A percentile compares a stretch with the other conserved stretches of the same genome.
Conservation (phyloP, 2,329 filamentous ascomycete species). For the Cytospora schulzeri region DNA sequence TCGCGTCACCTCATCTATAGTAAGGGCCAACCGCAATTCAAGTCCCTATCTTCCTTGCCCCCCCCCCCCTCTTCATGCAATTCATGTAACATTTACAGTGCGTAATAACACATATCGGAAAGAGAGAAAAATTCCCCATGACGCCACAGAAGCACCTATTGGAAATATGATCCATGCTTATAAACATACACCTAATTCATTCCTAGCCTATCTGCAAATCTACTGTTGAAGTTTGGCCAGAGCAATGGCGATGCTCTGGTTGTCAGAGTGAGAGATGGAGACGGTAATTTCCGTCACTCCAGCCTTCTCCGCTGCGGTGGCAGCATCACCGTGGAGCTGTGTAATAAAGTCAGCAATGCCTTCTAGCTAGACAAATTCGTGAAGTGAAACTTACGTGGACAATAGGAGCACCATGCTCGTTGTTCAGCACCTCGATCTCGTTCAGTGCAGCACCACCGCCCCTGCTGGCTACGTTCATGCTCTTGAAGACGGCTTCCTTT, state of each 20-base stretch:
- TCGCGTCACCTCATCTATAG: not conserved
- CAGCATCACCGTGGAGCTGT: constrained; percentile 84
- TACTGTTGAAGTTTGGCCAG: constrained; percentile 70
- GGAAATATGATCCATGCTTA: not conserved
- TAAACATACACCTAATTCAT: not conserved
- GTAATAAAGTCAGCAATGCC: constrained; percentile 41
- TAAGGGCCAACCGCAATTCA: too few species aligned
- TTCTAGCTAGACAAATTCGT: not conserved
- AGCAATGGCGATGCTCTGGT: constrained; percentile 91
- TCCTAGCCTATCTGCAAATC: not conserved
- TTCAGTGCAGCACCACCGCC: constrained; percentile 87
- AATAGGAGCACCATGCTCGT: constrained; percentile 78
- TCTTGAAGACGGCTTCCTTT: constrained; percentile 99
- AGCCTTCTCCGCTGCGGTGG: constrained; percentile 78
- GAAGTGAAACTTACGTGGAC: constrained; percentile 69
- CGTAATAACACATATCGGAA: not conserved
- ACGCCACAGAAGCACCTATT: not conserved
- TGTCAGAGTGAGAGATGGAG: constrained; percentile 94
- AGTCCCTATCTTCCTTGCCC: not conserved
- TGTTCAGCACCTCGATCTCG: constrained; percentile 89
- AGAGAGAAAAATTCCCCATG: not conserved
- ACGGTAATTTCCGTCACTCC: constrained; percentile 88
- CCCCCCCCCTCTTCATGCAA: not conserved
- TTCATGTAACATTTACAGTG: not conserved
- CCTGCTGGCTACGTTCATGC: constrained; percentile 80